A percentile compares a stretch with the other conserved stretches of the same genome.
These are phyloP conservation scores for Ricinus communis DNA, from an alignment of 345 rosid species.

Conservation along the genomic window DNA sequence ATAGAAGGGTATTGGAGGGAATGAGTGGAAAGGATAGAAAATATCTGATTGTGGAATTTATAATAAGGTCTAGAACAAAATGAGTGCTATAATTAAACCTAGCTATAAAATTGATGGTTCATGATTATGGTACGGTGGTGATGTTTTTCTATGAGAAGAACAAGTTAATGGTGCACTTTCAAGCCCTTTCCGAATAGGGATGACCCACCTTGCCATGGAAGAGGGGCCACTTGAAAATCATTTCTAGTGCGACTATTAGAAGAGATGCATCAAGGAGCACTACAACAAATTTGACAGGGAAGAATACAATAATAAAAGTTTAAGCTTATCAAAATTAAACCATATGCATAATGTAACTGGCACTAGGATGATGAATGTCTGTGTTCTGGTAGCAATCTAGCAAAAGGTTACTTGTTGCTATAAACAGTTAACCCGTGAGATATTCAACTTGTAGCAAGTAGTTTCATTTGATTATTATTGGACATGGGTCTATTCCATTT, in stretches of 20 bases:
- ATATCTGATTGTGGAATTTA: conserved; percentile 24
- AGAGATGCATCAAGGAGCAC: background rate
- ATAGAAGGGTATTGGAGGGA: conserved; percentile 1
- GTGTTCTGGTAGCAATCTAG: no score
- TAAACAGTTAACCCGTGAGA: no score
- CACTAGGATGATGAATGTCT: no score
- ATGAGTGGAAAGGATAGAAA: conserved; percentile 12
- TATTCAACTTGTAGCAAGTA: no score
- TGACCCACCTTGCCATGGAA: conserved; percentile 5
- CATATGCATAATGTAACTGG: no score
- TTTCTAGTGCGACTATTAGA: background rate
- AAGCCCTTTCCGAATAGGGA: background rate
- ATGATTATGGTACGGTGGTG: background rate
- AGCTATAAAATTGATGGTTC: background rate
- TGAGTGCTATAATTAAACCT: no score
- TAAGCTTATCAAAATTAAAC: background rate
- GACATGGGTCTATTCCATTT: no score
- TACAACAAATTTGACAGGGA: background rate
- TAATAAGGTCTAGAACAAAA: background rate
- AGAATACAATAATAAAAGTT: background rate
- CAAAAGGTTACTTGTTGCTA: no score
- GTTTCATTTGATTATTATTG: no score
- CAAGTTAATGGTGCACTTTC: background rate
- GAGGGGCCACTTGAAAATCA: background rate
- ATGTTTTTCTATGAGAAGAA: background rate